Percentiles rank a stretch among this genome's conserved stretches.
Conservation (phyloP, 1,284 basidiomycete genomes). For the Clitocybe nebularis region DNA sequence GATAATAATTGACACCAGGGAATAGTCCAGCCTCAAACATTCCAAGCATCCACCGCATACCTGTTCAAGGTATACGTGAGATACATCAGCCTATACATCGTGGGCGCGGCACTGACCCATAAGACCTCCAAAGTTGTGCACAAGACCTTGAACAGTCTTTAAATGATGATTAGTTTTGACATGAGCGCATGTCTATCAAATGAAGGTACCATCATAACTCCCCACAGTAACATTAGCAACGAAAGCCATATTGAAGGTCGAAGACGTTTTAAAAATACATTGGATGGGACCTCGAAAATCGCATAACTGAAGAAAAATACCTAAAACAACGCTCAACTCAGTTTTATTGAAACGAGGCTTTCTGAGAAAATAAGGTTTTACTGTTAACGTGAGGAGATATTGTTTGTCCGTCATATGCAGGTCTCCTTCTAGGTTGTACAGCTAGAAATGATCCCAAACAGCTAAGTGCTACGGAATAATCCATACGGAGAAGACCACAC, state of each 20-base stretch:
- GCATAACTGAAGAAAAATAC: slow-evolving; percentile 65
- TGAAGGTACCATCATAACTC: slow-evolving; percentile 53
- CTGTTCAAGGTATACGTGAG: too few relatives aligned
- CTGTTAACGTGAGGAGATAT: slow-evolving; percentile 61
- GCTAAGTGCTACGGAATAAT: too few relatives aligned
- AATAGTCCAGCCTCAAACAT: slow-evolving; percentile 73
- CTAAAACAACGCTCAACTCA: slow-evolving; percentile 10
- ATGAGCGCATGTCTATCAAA: not conserved
- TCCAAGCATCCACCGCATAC: slow-evolving; percentile 63
- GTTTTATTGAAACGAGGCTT: not conserved
- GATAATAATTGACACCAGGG: slow-evolving; percentile 65
- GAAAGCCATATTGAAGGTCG: slow-evolving; percentile 29
- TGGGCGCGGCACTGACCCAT: slow-evolving; percentile 60
- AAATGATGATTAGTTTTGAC: not conserved
- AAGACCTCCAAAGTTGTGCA: slow-evolving; percentile 60
- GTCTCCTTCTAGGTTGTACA: slow-evolving; percentile 26
- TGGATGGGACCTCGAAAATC: slow-evolving; percentile 69
- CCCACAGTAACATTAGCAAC: slow-evolving; percentile 43
- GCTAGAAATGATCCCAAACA: slow-evolving; percentile 10
- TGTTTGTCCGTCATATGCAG: slow-evolving; percentile 58
- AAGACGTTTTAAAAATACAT: slow-evolving; percentile 68
- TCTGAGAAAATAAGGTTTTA: slow-evolving; percentile 19
- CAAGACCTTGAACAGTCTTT: slow-evolving; percentile 66
- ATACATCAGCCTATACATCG: too few relatives aligned
- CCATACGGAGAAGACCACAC: not conserved